These are phyloP conservation scores for Epichloe typhina DNA, from an alignment of 2,329 filamentous ascomycete genomes.

Conservation along the genomic window DNA sequence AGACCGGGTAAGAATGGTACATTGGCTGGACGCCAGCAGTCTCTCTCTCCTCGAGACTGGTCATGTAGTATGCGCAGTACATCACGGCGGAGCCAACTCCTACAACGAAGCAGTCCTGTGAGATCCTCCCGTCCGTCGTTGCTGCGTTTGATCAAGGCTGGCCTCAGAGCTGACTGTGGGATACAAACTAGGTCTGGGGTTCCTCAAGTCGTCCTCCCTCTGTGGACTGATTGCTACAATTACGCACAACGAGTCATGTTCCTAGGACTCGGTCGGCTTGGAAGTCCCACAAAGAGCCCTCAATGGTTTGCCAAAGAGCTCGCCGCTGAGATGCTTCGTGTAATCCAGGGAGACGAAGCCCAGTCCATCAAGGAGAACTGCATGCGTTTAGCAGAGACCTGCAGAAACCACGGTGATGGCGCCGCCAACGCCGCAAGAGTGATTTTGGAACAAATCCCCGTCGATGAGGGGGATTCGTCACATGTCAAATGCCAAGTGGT, in stretches of 20 bases:
- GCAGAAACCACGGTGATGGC: neutral
- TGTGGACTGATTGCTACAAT: conserved; percentile 33
- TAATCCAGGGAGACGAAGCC: neutral
- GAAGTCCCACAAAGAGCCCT: conserved; percentile 10
- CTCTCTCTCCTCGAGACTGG: conserved; percentile 22
- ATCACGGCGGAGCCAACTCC: conserved; percentile 34
- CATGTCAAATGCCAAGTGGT: too few relatives aligned
- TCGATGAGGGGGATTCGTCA: neutral
- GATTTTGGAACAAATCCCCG: neutral
- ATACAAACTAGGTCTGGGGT: conserved; percentile 23
- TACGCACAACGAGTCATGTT: conserved; percentile 29
- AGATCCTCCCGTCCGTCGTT: conserved; percentile 7
- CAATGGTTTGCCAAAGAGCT: conserved; percentile 7
- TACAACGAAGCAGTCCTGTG: conserved; percentile 24
- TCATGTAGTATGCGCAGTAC: conserved; percentile 24
- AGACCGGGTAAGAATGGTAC: conserved; percentile 21
- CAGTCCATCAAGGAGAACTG: neutral
- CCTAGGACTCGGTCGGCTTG: conserved; percentile 25
- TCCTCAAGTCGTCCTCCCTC: conserved; percentile 30
- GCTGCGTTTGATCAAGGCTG: neutral
- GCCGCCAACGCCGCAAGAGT: neutral
- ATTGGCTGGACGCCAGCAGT: conserved; percentile 27
- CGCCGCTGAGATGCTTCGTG: neutral
- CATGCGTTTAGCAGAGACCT: neutral
- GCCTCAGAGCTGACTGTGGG: too few relatives aligned